Conservation (phyloP, 495 filamentous ascomycete species). For the Apodospora peruviana region DNA sequence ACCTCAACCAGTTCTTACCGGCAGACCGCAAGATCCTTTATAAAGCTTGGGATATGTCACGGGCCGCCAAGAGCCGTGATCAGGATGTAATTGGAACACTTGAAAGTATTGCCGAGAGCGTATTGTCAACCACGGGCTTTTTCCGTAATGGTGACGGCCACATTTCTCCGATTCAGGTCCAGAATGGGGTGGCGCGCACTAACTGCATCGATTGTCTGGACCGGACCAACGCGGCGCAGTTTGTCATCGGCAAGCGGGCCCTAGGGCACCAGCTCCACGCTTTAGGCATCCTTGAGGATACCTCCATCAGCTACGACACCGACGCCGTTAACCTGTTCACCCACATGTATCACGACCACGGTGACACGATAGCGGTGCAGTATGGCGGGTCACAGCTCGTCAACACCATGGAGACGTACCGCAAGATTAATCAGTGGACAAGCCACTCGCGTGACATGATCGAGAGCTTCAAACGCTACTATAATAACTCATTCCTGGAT, state of each 20-base stretch:
- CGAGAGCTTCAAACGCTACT: constrained; percentile 97
- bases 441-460: constrained; percentile 98
- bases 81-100: constrained; percentile 92
- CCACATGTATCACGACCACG: constrained; percentile 95
- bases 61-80: constrained; percentile 88
- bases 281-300: constrained; percentile 76
- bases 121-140: constrained; percentile 80
- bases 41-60: constrained; percentile 96
- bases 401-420: constrained; percentile 98
- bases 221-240: constrained; percentile 94
- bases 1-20: constrained; percentile 93
- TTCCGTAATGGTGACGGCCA: constrained; percentile 82
- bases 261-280: constrained; percentile 91
- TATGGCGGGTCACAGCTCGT: constrained; percentile 97
- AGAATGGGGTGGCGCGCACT: constrained; percentile 89
- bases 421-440: constrained; percentile 98
- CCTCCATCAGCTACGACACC: constrained; percentile 83
- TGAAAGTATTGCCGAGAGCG: constrained; percentile 80
- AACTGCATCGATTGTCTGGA: constrained; percentile 98
- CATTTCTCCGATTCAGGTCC: constrained; percentile 59
- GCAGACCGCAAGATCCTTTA: constrained; percentile 79
- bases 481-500: constrained; percentile 97
- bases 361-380: constrained; percentile 94
- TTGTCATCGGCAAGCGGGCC: constrained; percentile 94
- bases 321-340: constrained; percentile 95